Base-by-base conservation (phyloP, 78 protist species). In the Neovahlkampfia damariscottae region DNA sequence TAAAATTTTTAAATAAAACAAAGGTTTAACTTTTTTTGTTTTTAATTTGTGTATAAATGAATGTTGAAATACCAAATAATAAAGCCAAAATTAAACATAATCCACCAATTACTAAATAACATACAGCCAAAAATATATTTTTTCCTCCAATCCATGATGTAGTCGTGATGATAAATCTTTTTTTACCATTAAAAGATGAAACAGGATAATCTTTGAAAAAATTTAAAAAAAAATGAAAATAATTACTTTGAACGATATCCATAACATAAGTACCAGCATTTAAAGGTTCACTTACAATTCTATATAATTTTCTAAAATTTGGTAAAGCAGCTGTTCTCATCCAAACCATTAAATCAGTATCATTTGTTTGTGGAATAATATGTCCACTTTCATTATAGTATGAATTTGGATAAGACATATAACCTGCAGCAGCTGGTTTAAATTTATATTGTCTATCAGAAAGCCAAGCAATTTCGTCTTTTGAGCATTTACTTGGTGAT, bases 141-240 rank as follows among this genome's bases (percentile, higher is more conserved):
- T 85, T 84, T 31, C 99, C 99, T 34, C 99, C 99, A n/a, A 93
- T 80, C 97, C 96, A 93, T 7, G 89, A 6, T n/a, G 86, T 72
- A n/a, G 93, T 88, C 28, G 96, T 72, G 59, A 96, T 40, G 6
- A 96, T 90, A 40, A 96, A 32, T 62, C 50, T 69, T 87, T 96
- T 96, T 8, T 40, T 83, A 32, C 97, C 97, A 1, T 31, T 37
- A 39, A 89, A 91, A 31, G 67, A 4, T 31, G 5, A 2, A 8
- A 88, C 94, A n/a, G 85, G 87, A 82, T 72, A 94, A n/a, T n/a
- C n/a, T n/a, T n/a, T n/a, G n/a, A n/a, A 76, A 69, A 77, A 2
- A 76, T 27, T n/a, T 6, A 4, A 76, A 82, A 19, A 0, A 40
- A 68, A 1, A n/a, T n/a, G n/a, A n/a, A n/a, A n/a, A n/a, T n/a